Evolutionary conservation across 495 filamentous ascomycete genomes (phyloP).

Genomic region (Penicillium soppii): DNA sequence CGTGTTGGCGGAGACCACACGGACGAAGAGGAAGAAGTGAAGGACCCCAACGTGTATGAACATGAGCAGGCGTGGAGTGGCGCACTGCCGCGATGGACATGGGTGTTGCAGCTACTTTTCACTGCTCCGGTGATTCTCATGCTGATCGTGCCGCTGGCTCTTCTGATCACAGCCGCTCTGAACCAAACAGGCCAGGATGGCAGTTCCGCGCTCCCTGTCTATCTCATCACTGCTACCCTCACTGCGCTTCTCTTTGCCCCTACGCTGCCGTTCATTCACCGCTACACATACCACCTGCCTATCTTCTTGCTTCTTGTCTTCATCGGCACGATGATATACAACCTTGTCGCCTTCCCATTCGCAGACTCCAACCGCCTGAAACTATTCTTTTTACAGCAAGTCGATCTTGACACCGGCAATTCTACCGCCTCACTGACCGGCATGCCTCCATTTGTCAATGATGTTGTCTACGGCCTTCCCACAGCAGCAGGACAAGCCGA

Average conservation of each 20-base stretch:
- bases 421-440: conserved; percentile 71
- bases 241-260: conserved; percentile 76
- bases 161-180: conserved; percentile 70
- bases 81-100: conserved; percentile 75
- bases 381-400: conserved; percentile 77
- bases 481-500: conserved; percentile 63
- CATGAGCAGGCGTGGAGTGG: conserved; percentile 84
- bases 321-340: conserved; percentile 78
- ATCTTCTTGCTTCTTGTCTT: conserved; percentile 72
- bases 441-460: conserved; percentile 66
- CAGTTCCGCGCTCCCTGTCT: conserved; percentile 61
- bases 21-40: conserved; percentile 30
- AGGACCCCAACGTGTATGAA: conserved; percentile 58
- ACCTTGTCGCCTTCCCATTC: conserved; percentile 86
- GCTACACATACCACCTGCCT: conserved; percentile 80
- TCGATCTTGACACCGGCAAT: conserved; percentile 71
- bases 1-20: conserved; percentile 36
- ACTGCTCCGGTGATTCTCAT: conserved; percentile 74
- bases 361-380: conserved; percentile 76
- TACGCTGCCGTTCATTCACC: conserved; percentile 79
- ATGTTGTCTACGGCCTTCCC: conserved; percentile 67
- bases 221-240: conserved; percentile 65
- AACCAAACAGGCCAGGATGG: conserved; percentile 83
- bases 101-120: conserved; percentile 82
- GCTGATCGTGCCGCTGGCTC: conserved; percentile 67